Evolutionary conservation across 78 protist genomes (phyloP).

Genomic region (Dictyostelium intermedium): DNA sequence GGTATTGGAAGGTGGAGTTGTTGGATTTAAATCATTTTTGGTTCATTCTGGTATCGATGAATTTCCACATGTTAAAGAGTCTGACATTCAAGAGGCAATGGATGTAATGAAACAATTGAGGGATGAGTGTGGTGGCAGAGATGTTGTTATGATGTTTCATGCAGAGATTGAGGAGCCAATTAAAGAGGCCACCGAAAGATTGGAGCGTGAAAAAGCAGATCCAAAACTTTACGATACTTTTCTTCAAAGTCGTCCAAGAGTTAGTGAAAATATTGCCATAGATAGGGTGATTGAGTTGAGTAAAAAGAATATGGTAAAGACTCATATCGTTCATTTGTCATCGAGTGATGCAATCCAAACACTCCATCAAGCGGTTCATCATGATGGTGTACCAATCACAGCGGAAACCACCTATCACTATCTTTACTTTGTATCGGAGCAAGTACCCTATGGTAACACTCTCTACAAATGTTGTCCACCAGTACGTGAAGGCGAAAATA

Average conservation of each 20-base stretch:
- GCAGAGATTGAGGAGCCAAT: slow-evolving; percentile 65
- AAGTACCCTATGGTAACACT: slow-evolving; percentile 63
- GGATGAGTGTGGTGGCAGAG: background rate
- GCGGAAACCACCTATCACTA: slow-evolving; percentile 79
- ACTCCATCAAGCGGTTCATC: background rate
- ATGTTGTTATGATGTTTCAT: slow-evolving; percentile 75
- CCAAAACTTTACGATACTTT: slow-evolving; percentile 40
- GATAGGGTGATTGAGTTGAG: slow-evolving; percentile 9
- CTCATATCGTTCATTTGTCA: slow-evolving; percentile 72
- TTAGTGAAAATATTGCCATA: slow-evolving; percentile 50
- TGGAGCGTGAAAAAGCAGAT: background rate
- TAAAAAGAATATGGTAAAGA: background rate
- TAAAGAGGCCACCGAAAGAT: background rate
- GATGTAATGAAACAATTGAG: background rate
- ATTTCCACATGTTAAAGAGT: slow-evolving; percentile 1
- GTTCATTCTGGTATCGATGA: slow-evolving; percentile 68
- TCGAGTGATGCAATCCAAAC: slow-evolving; percentile 34
- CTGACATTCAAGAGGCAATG: slow-evolving; percentile 43
- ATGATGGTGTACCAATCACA: slow-evolving; percentile 27
- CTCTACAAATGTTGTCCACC: slow-evolving; percentile 83
- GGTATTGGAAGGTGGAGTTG: slow-evolving; percentile 67
- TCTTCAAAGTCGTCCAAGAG: slow-evolving; percentile 46
- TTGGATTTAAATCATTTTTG: slow-evolving; percentile 52
- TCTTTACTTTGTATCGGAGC: slow-evolving; percentile 35
- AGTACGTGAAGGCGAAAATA: slow-evolving; percentile 46